Percentiles rank a stretch among this genome's conserved stretches.
phyloP scores from a whole-genome alignment of 495 filamentous ascomycete genomes.

The Annulohypoxylon stygium region DNA sequence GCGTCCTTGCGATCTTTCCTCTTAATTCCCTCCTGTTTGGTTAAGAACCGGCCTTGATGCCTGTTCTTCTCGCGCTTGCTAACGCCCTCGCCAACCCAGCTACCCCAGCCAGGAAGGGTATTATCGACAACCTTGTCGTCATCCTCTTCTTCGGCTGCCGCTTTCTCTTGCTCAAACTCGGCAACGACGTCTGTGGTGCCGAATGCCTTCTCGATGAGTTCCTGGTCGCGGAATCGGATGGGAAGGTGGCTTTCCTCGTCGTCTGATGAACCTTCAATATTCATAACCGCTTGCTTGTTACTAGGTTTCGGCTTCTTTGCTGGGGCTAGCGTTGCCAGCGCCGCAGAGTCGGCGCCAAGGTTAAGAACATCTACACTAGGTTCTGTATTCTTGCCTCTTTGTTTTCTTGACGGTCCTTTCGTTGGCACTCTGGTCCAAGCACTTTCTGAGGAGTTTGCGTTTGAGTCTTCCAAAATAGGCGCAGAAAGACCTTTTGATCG shows the following conservation, averaged over 20 bases:
- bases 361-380: conserved; percentile 47
- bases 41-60: conserved; percentile 71
- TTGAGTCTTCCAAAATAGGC: conserved; percentile 26
- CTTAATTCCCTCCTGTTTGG: conserved; percentile 81
- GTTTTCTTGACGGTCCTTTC: conserved; percentile 43
- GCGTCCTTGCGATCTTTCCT: conserved; percentile 82
- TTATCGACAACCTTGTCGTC: conserved; percentile 87
- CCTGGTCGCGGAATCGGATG: conserved; percentile 79
- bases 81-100: conserved; percentile 85
- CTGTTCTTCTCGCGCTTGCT: conserved; percentile 69
- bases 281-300: conserved; percentile 45
- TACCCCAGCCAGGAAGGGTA: conserved; percentile 92
- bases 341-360: conserved; percentile 44
- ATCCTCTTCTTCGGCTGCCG: conserved; percentile 77
- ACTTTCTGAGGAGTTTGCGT: conserved; percentile 42
- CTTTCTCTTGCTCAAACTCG: conserved; percentile 86
- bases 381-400: conserved; percentile 44
- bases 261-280: conserved; percentile 62
- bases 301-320: conserved; percentile 44
- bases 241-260: conserved; percentile 70
- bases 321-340: conserved; percentile 42
- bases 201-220: conserved; percentile 86
- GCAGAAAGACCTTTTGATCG: conserved; percentile 48
- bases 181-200: conserved; percentile 89
- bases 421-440: conserved; percentile 48